These are phyloP conservation scores for Magnolia sinica DNA, from an alignment of 164 flowering plant species.

Conservation along the genomic window DNA sequence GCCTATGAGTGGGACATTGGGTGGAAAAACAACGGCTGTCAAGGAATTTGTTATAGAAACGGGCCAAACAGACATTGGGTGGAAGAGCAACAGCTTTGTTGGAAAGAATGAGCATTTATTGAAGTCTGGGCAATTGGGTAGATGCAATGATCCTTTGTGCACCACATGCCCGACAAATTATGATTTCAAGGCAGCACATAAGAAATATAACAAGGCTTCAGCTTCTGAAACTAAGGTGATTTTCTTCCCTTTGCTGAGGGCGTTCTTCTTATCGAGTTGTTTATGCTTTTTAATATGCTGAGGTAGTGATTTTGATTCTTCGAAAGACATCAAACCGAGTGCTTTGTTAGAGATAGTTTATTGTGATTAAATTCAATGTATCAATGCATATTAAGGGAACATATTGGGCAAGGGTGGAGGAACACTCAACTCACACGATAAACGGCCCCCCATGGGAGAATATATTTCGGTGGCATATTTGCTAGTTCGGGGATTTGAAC, in stretches of 20 bases:
- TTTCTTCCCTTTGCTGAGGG: neutral
- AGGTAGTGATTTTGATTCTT: neutral
- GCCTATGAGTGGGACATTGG: conserved; percentile 18
- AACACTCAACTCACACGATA: too few species aligned
- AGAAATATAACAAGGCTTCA: neutral
- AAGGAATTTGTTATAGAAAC: conserved; percentile 33
- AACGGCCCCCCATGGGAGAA: too few species aligned
- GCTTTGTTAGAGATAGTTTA: too few species aligned
- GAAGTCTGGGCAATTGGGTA: conserved; percentile 80
- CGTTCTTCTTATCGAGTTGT: conserved; percentile 11
- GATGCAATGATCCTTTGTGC: conserved; percentile 90
- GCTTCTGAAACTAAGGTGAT: conserved; percentile 50
- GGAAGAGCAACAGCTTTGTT: conserved; percentile 8
- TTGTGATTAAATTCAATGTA: too few species aligned
- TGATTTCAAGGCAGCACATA: conserved; percentile 28
- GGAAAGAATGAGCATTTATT: conserved; percentile 62
- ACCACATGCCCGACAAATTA: conserved; percentile 72
- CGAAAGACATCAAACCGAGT: neutral
- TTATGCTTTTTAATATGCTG: neutral
- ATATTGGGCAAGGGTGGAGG: too few species aligned
- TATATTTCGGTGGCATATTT: too few species aligned
- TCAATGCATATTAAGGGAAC: too few species aligned
- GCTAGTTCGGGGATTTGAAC: too few species aligned
- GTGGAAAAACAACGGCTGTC: conserved; percentile 17
- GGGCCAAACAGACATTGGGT: conserved; percentile 20